A percentile compares a stretch with the other conserved stretches of the same genome.
These are phyloP conservation scores for Rhizopus arrhizus DNA, from an alignment of 371 early-diverging fungal genomes.

Conservation along the genomic window DNA sequence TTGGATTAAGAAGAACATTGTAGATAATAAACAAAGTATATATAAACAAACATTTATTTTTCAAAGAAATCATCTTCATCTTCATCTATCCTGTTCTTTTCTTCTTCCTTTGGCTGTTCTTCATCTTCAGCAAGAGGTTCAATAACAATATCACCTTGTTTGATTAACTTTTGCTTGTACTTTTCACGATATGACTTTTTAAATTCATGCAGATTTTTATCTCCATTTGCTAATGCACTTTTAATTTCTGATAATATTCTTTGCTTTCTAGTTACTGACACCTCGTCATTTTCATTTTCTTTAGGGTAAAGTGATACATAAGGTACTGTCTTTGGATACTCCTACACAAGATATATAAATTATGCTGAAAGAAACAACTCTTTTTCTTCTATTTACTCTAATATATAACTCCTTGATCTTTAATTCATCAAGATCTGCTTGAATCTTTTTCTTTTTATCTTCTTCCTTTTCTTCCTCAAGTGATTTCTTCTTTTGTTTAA, in stretches of 20 bases:
- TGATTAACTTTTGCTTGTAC: conserved; percentile 36
- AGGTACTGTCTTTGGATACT: conserved; percentile 39
- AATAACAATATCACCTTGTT: conserved; percentile 22
- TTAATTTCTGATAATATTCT: conserved; percentile 30
- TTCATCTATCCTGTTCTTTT: conserved; percentile 2
- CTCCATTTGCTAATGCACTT: conserved; percentile 24
- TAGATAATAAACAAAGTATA: conserved; percentile 4
- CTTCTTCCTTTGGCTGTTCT: conserved; percentile 10
- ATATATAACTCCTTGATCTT: conserved; percentile 33
- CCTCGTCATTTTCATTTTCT: conserved; percentile 27
- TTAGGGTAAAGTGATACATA: conserved; percentile 41
- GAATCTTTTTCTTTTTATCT: conserved; percentile 16
- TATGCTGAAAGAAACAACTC: background rate
- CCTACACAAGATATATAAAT: conserved; percentile 10
- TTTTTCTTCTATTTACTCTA: conserved; percentile 15
- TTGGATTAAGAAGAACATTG: conserved; percentile 8
- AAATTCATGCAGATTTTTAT: conserved; percentile 28
- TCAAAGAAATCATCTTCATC: conserved; percentile 37
- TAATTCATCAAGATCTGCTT: conserved; percentile 23
- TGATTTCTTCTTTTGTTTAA: conserved; percentile 20
- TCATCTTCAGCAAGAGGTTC: conserved; percentile 26
- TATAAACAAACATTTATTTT: conserved; percentile 10
- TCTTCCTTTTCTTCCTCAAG: conserved; percentile 26
- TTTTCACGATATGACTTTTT: conserved; percentile 34
- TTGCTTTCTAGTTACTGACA: conserved; percentile 17